Evolutionary conservation across 805 yeast species (phyloP), one percentile per base, ranked within the genome.

Genomic region (Candida insectalens): DNA sequence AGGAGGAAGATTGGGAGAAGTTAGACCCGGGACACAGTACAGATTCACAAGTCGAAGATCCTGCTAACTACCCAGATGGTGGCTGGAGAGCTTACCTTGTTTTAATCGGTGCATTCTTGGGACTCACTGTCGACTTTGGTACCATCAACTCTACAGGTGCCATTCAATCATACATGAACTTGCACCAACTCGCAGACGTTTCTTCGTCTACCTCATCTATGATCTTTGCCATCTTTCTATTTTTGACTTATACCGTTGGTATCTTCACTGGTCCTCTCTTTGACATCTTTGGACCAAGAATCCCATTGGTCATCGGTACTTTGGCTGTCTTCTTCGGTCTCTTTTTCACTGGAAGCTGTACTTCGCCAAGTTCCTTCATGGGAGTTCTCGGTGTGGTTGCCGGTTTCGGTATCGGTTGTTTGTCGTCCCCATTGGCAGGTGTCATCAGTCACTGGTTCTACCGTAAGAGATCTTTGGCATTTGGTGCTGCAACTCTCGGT

Each of bases 391-490:
- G 77, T 25, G 44, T 65, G 2, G 26, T 58, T 8, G 42, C 62
- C 17, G 60, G 67, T 9, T 46, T 60, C 18, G 74, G 74, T 0
- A 55, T 63, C 18, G 69, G 70, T 2, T 44, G 69, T 29, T 51
- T 76, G 3, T 63, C 71, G 47, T 68, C 71, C 6, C 83, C 83
- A 0, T 49, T 67, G 18, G 50, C 75, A 2, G 69, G 77, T 2
- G 73, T 67, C 8, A 54, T 74, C 5, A 67, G 74, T 33, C 83
- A 77, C 42, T 76, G 79, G 76, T 77, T 76, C 44, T 48, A 55
- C 37, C 53, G 50, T 16, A 65, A 63, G 37, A 59, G 81, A 36
- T 78, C 77, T 1, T 51, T 59, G 31, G 78, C 75, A 4, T 62
- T 71, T 19, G 82, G 81, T 0, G 34, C 74, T 3, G 75, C 77